Evolutionary conservation across 441 rosid species (phyloP).

Genomic region (Adansonia rubrostipa): DNA sequence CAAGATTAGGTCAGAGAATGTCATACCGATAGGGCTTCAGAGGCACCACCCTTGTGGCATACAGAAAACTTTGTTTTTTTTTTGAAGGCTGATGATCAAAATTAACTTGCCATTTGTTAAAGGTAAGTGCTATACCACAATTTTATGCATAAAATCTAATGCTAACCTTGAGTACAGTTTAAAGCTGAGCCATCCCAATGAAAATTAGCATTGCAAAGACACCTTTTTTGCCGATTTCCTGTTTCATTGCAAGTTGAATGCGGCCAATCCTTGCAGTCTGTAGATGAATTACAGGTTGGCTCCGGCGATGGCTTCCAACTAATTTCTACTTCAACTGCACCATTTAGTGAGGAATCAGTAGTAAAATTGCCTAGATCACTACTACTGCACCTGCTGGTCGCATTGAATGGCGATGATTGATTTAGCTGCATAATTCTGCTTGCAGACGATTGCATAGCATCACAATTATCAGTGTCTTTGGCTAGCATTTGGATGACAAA

Average conservation of each 20-base stretch:
- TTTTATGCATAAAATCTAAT: neutral
- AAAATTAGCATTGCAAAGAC: conserved; percentile 48
- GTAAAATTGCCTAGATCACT: neutral
- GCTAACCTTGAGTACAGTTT: conserved; percentile 55
- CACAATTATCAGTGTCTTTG: conserved; percentile 40
- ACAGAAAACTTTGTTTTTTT: too few relatives aligned
- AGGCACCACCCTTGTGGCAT: neutral
- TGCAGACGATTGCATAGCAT: conserved; percentile 24
- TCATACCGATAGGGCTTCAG: neutral
- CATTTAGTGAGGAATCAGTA: neutral
- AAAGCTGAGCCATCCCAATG: conserved; percentile 50
- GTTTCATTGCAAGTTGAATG: conserved; percentile 49
- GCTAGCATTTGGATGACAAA: conserved; percentile 40
- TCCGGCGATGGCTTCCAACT: conserved; percentile 56
- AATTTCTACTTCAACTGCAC: conserved; percentile 51
- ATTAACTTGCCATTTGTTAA: neutral
- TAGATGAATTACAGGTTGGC: conserved; percentile 51
- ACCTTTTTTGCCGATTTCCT: conserved; percentile 40
- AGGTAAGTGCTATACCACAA: neutral
- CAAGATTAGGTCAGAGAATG: conserved; percentile 19
- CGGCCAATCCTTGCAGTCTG: conserved; percentile 71
- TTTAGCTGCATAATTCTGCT: conserved; percentile 35
- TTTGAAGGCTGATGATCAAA: too few relatives aligned
- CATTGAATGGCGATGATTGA: conserved; percentile 44
- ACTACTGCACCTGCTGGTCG: conserved; percentile 39